Evolutionary conservation across 225 moss, liverwort and hornwort species (phyloP).

Genomic region (Ulota crispa): DNA sequence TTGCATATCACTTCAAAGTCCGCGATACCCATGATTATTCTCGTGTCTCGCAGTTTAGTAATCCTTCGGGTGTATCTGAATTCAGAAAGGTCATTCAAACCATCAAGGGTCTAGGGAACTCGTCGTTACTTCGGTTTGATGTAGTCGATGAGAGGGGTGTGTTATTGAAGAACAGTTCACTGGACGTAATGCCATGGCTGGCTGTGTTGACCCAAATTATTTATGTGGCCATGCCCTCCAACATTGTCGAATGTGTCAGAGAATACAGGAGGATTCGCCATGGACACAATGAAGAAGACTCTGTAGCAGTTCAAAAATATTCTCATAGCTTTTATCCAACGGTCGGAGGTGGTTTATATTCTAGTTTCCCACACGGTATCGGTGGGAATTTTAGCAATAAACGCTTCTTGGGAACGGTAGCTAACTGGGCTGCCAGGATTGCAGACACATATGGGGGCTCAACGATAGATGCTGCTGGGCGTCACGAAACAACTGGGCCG

Average conservation of each 20-base stretch:
- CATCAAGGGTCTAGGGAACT: not conserved
- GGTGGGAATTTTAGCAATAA: not conserved
- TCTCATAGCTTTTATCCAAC: not conserved
- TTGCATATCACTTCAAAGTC: conserved; percentile 27
- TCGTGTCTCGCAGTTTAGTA: not conserved
- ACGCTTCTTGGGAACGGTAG: not conserved
- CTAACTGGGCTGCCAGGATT: conserved; percentile 38
- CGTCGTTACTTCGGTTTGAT: conserved; percentile 29
- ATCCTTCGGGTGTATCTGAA: not conserved
- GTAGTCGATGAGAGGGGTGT: conserved; percentile 31
- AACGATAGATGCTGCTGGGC: conserved; percentile 2
- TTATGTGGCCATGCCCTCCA: conserved; percentile 15
- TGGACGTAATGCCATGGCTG: conserved; percentile 19
- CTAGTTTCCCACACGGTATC: not conserved
- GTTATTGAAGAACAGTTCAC: not conserved
- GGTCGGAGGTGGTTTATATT: not conserved
- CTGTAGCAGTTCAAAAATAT: not conserved
- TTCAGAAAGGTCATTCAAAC: conserved; percentile 4
- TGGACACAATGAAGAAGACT: not conserved
- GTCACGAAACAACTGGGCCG: conserved; percentile 3
- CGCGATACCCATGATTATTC: not conserved
- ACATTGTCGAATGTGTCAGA: conserved; percentile 27
- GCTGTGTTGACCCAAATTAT: conserved; percentile 41
- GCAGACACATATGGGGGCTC: conserved; percentile 34
- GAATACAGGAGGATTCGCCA: conserved; percentile 20